These are phyloP conservation scores for Phaseolus lunatus DNA, from an alignment of 306 rosid species.

Conservation along the genomic window DNA sequence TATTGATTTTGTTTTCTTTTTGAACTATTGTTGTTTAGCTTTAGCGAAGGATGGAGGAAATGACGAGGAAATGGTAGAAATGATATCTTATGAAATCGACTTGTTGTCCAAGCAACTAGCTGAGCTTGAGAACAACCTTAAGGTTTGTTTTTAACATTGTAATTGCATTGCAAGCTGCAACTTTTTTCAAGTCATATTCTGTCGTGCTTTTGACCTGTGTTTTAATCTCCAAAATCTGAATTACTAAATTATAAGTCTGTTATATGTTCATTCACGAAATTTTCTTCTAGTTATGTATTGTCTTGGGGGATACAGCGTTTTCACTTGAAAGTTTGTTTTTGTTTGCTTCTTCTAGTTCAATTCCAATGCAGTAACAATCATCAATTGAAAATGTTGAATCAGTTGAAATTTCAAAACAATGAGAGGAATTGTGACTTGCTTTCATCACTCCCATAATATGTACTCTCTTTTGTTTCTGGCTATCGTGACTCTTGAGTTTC, in stretches of 20 bases:
- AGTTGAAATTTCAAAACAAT: conserved; percentile 31
- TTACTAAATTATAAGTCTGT: conserved; percentile 10
- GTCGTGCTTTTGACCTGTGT: conserved; percentile 23
- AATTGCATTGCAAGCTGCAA: conserved; percentile 29
- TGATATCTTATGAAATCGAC: conserved; percentile 75
- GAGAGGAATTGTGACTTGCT: conserved; percentile 18
- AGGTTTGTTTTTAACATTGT: conserved; percentile 53
- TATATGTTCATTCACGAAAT: conserved; percentile 17
- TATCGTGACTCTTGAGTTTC: conserved; percentile 5
- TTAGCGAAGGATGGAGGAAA: conserved; percentile 78
- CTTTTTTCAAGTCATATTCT: conserved; percentile 35
- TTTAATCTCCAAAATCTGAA: conserved; percentile 5
- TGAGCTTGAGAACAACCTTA: conserved; percentile 77
- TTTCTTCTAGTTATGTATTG: background rate
- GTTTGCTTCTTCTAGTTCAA: conserved; percentile 29
- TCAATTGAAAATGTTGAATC: conserved; percentile 29
- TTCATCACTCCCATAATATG: conserved; percentile 21
- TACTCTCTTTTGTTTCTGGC: conserved; percentile 26
- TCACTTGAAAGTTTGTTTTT: conserved; percentile 32
- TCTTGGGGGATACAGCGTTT: background rate
- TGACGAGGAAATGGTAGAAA: conserved; percentile 92
- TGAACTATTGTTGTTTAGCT: conserved; percentile 54
- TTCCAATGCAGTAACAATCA: conserved; percentile 10
- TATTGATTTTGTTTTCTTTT: background rate
- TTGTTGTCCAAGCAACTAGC: conserved; percentile 70